Evolutionary conservation across 345 rosid species (phyloP), one percentile per base, ranked within the genome.

Genomic region (Populus ilicifolia): DNA sequence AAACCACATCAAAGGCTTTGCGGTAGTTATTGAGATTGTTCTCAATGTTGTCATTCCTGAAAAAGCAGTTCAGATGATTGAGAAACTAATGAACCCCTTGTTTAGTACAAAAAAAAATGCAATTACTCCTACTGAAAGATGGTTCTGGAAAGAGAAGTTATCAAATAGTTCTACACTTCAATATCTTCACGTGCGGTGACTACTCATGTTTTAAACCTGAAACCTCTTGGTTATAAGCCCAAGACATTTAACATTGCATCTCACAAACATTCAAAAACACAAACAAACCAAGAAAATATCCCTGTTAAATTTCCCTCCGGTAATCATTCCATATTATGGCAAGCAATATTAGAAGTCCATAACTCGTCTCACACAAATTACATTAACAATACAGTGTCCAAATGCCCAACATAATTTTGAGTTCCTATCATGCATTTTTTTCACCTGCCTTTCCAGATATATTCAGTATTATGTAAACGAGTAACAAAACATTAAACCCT

Each of bases 11-110:
- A 73, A 94, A 94, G 41, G 91, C 91, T 70, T 83, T 83, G 68
- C 90, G 78, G 87, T 94, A 92, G 84, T 83, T 80, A 73, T 77
- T 84, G 74, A 91, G 81, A 76, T 87, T 87, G 77, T 87, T 87
- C 76, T 88, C 93, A 9, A 90, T 69, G 74, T 89, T 87, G 78
- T 94, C 89, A 65, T 92, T 92, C 93, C 98, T 92, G 87, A 46
- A 83, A 80, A 63, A 78, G 63, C 23, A 72, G 54, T 61, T 48
- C 2, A 65, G 3, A 73, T 65, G 20, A 20, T 14, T 67, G 27
- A 67, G 70, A 14, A 67, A 67, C n/a, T 27, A 27, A 17, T 25
- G 14, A 38, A 67, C 41, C 38, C 11, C 17, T 48, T 48, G 54
- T 48, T 16, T 16, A 48, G 54, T 5, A 48, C 1, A 46, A 7